phyloP scores from a whole-genome alignment of 176 grass and related monocot genomes.

The Rhynchospora pubera region DNA sequence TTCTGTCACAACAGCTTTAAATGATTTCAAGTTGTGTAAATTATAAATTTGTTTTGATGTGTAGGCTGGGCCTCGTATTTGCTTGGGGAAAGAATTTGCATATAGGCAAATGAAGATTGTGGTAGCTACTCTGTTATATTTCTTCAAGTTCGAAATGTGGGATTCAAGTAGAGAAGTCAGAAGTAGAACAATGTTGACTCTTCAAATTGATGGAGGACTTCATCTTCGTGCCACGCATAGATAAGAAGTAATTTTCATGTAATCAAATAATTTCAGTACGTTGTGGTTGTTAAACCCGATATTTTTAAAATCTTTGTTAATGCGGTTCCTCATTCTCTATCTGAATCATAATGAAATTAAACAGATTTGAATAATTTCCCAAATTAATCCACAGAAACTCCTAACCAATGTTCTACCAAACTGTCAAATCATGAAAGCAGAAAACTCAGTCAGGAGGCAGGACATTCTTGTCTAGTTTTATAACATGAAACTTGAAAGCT shows the following conservation, averaged over 20 bases:
- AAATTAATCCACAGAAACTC: no score
- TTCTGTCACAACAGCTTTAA: not conserved
- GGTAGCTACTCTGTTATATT: constrained; percentile 35
- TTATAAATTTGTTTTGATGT: not conserved
- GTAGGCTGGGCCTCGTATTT: constrained; percentile 69
- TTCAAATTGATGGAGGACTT: constrained; percentile 51
- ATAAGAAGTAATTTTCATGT: not conserved
- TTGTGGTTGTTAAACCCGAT: no score
- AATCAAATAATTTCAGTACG: not conserved
- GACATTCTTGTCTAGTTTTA: no score
- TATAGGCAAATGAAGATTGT: constrained; percentile 86
- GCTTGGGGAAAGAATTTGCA: constrained; percentile 84
- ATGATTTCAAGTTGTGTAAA: not conserved
- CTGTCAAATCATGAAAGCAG: no score
- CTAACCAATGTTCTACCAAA: no score
- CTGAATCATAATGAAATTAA: no score
- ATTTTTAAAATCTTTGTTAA: not conserved
- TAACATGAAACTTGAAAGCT: no score
- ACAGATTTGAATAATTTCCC: no score
- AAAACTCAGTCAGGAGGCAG: no score
- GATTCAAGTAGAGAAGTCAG: constrained; percentile 22
- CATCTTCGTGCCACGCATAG: constrained; percentile 30
- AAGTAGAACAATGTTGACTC: constrained; percentile 37
- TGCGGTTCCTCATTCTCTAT: not conserved
- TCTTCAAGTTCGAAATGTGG: constrained; percentile 60